Conservation (phyloP, 441 rosid genomes). For the Syzygium malaccense region DNA sequence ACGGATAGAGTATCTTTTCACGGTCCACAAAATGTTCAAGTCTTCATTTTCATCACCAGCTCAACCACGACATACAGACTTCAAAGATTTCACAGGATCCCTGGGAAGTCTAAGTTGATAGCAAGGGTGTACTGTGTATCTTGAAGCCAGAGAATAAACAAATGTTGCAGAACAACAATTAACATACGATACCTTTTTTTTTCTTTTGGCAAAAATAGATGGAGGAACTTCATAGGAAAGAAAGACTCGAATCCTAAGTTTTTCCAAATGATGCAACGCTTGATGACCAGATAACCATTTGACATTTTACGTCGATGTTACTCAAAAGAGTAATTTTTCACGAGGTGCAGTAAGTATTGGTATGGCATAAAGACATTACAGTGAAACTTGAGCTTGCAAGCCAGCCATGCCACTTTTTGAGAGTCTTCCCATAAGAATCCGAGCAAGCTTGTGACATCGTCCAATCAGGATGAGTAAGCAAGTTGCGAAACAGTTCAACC, state of each 20-base stretch:
- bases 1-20: not conserved
- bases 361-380: slow-evolving; percentile 18
- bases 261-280: not conserved
- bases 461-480: slow-evolving; percentile 76
- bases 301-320: not conserved
- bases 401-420: slow-evolving; percentile 90
- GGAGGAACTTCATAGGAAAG: not conserved
- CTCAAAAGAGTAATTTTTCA: not conserved
- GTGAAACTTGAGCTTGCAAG: slow-evolving; percentile 85
- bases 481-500: slow-evolving; percentile 71
- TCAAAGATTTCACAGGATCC: not conserved
- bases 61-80: not conserved
- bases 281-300: not conserved
- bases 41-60: not conserved
- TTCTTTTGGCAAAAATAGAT: not conserved
- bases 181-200: not conserved
- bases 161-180: not conserved
- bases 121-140: not conserved
- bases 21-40: not conserved
- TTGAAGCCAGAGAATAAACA: not conserved
- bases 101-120: not conserved
- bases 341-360: not conserved
- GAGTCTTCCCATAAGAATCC: slow-evolving; percentile 68
- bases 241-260: not conserved
- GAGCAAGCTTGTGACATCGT: slow-evolving; percentile 80